These are phyloP conservation scores for Penicillium maclennaniae DNA, from an alignment of 495 filamentous ascomycete genomes.

Conservation along the genomic window DNA sequence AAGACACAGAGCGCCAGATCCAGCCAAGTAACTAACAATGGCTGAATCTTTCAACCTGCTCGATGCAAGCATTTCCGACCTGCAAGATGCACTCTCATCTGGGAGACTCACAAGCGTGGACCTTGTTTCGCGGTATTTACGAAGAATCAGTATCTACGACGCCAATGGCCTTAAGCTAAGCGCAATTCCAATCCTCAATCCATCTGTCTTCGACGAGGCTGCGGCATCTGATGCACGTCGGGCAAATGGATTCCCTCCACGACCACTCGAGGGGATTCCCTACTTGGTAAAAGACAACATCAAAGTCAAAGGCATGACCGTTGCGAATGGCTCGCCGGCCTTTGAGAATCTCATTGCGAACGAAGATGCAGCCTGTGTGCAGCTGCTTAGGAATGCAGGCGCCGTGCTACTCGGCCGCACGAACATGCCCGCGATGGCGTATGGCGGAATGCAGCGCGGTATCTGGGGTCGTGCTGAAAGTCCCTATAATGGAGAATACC, in stretches of 20 bases:
- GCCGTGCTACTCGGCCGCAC: conserved; percentile 59
- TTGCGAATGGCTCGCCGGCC: conserved; percentile 48
- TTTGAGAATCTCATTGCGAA: conserved; percentile 60
- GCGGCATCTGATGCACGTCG: conserved; percentile 31
- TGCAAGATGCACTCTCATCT: conserved; percentile 39
- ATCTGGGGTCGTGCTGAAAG: conserved; percentile 35
- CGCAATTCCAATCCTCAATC: conserved; percentile 32
- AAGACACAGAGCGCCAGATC: not conserved
- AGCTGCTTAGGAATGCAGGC: conserved; percentile 55
- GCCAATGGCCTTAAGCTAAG: conserved; percentile 30
- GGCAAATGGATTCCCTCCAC: conserved; percentile 22
- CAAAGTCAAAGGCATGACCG: conserved; percentile 62
- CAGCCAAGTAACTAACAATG: conserved; percentile 2
- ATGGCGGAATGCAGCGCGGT: conserved; percentile 41
- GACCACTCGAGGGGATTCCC: conserved; percentile 67
- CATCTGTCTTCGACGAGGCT: conserved; percentile 28
- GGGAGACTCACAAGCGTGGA: conserved; percentile 44
- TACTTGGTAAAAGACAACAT: conserved; percentile 72
- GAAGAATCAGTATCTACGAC: conserved; percentile 39
- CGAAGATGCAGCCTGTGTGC: conserved; percentile 60
- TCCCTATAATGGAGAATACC: conserved; percentile 30
- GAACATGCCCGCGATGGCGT: conserved; percentile 42
- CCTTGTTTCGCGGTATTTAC: conserved; percentile 46
- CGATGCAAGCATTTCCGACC: conserved; percentile 52
- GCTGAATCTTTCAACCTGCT: conserved; percentile 44